phyloP scores from a whole-genome alignment of 306 rosid genomes.

The Fragaria nilgerrensis region DNA sequence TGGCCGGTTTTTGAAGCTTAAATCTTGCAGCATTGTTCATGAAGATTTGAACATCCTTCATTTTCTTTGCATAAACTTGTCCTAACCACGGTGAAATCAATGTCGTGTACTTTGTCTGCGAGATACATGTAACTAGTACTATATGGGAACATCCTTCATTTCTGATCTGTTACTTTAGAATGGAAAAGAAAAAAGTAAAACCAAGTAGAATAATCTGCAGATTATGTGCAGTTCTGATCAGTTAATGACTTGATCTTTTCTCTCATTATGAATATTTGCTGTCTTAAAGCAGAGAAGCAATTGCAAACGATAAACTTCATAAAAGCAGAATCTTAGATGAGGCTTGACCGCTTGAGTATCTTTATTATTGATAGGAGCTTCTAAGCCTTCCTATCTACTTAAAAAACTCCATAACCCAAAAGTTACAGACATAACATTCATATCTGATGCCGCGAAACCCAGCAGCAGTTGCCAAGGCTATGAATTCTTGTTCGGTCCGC shows the following conservation, averaged over 20 bases:
- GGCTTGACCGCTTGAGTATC: background rate
- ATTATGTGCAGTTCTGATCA: conserved; percentile 1
- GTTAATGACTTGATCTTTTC: conserved; percentile 1
- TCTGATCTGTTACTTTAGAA: conserved; percentile 19
- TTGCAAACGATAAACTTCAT: background rate
- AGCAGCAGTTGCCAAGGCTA: conserved; percentile 41
- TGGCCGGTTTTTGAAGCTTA: conserved; percentile 27
- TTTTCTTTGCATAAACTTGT: conserved; percentile 37
- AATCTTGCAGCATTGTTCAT: conserved; percentile 39
- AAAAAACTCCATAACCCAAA: conserved; percentile 55
- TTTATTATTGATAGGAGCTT: background rate
- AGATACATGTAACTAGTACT: conserved; percentile 37
- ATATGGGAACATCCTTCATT: conserved; percentile 17
- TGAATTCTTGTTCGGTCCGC: conserved; percentile 40
- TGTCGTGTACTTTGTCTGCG: conserved; percentile 34
- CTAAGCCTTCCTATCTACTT: conserved; percentile 22
- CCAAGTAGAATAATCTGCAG: conserved; percentile 7
- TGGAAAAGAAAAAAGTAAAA: conserved; percentile 17
- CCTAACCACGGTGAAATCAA: conserved; percentile 35
- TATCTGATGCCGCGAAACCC: conserved; percentile 47
- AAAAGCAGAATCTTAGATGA: background rate
- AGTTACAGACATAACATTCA: conserved; percentile 29
- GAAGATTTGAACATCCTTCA: conserved; percentile 32
- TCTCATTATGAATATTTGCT: background rate
- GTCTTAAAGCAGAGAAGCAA: background rate